phyloP scores from a whole-genome alignment of 306 rosid species.

The Casuarina equisetifolia region DNA sequence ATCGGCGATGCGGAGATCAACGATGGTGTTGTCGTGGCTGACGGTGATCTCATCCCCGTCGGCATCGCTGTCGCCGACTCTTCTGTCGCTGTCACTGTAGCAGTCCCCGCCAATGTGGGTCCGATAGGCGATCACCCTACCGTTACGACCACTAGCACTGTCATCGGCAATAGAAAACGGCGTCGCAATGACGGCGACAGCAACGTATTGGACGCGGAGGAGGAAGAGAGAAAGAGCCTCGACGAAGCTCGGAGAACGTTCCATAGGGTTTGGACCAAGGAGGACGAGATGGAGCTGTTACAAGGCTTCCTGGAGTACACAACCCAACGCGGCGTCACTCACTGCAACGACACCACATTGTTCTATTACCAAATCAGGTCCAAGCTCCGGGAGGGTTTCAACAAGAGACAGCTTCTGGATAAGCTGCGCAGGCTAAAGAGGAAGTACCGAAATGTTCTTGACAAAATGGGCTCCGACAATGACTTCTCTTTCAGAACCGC shows the following conservation, averaged over 20 bases:
- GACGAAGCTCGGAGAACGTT: conserved; percentile 43
- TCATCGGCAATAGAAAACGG: conserved; percentile 19
- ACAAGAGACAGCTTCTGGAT: conserved; percentile 64
- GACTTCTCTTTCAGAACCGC: conserved; percentile 60
- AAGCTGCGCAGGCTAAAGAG: conserved; percentile 76
- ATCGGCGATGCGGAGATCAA: not conserved
- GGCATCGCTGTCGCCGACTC: conserved; percentile 25
- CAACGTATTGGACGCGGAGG: conserved; percentile 6
- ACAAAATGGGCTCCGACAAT: conserved; percentile 47
- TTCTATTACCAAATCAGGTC: conserved; percentile 64
- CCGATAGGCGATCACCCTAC: not conserved
- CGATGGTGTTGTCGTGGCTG: conserved; percentile 30
- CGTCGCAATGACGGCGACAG: conserved; percentile 12
- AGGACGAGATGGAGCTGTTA: conserved; percentile 62
- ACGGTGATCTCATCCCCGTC: conserved; percentile 35
- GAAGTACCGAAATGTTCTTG: conserved; percentile 56
- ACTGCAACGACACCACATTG: conserved; percentile 49
- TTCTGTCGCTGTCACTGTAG: conserved; percentile 21
- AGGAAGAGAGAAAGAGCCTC: conserved; percentile 44
- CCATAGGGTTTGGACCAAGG: conserved; percentile 64
- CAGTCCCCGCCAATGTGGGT: conserved; percentile 3
- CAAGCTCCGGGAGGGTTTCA: conserved; percentile 50
- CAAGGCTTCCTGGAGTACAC: conserved; percentile 53
- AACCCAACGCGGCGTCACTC: conserved; percentile 23
- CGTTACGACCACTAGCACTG: conserved; percentile 3